Evolutionary conservation across 1,284 basidiomycete genomes (phyloP).

Genomic region (Cystobasidiaceae sp.): DNA sequence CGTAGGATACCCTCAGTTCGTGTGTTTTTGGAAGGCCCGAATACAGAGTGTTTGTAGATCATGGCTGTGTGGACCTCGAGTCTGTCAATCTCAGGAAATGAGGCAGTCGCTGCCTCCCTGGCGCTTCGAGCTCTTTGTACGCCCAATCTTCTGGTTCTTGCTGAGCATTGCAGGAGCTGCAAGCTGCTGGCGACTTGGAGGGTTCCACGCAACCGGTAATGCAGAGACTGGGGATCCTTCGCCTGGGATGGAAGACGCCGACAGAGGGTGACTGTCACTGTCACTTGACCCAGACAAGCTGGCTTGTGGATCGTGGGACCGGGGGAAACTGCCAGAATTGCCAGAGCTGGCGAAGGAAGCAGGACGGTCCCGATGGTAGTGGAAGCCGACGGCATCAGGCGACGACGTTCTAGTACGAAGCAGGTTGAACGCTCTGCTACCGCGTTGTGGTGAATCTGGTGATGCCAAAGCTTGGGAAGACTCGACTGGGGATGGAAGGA

Average conservation of each 20-base stretch:
- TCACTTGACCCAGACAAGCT: conserved; percentile 26
- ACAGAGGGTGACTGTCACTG: conserved; percentile 15
- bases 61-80: no score
- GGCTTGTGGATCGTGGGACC: conserved; percentile 2
- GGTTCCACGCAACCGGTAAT: background rate
- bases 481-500: background rate
- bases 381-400: background rate
- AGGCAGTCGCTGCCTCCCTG: conserved; percentile 1
- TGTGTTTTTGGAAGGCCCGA: no score
- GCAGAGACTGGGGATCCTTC: background rate
- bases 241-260: conserved; percentile 7
- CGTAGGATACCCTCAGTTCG: no score
- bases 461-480: background rate
- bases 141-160: background rate
- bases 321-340: conserved; percentile 10
- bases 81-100: conserved; percentile 8
- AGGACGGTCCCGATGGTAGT: background rate
- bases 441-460: conserved; percentile 1
- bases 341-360: conserved; percentile 24
- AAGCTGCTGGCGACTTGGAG: background rate
- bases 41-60: no score
- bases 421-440: background rate
- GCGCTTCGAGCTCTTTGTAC: background rate
- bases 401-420: conserved; percentile 7
- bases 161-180: background rate